A percentile compares a stretch with the other conserved stretches of the same genome.
Conservation (phyloP, 208 protist genomes). For the Trypanosomatidae sp. region DNA sequence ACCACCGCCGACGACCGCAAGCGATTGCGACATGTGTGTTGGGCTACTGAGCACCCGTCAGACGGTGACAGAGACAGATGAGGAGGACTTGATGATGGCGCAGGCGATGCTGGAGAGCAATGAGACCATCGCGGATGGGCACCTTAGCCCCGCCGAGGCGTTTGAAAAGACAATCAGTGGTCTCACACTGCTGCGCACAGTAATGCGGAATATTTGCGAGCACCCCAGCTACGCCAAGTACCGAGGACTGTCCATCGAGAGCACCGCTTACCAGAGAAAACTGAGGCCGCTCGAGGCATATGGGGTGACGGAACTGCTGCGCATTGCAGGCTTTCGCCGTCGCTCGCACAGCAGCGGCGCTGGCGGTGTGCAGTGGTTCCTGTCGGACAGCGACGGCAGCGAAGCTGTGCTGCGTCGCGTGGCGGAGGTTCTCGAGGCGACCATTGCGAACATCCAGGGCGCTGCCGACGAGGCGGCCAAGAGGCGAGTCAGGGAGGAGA, state of each 20-base stretch:
- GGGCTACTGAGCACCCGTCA: conserved; percentile 32
- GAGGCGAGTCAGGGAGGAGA: neutral
- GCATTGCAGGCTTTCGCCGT: conserved; percentile 61
- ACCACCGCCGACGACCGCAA: neutral
- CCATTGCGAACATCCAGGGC: conserved; percentile 40
- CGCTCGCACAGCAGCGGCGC: conserved; percentile 35
- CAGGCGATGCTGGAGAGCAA: conserved; percentile 73
- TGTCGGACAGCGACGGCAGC: conserved; percentile 59
- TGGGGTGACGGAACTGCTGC: conserved; percentile 55
- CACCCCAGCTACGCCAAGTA: conserved; percentile 62
- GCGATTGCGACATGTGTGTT: conserved; percentile 9
- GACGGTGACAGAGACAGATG: conserved; percentile 49
- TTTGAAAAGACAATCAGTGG: conserved; percentile 43
- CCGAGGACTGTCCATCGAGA: conserved; percentile 50
- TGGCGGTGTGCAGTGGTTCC: conserved; percentile 54
- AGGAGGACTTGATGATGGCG: conserved; percentile 61
- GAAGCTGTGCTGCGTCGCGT: conserved; percentile 46
- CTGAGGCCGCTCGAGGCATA: conserved; percentile 63
- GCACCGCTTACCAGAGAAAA: conserved; percentile 61
- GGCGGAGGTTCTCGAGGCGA: conserved; percentile 31
- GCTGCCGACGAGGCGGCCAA: conserved; percentile 25
- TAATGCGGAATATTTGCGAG: conserved; percentile 53
- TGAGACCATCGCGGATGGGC: conserved; percentile 42
- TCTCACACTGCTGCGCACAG: conserved; percentile 38
- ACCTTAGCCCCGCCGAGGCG: conserved; percentile 28